These are phyloP conservation scores for Cadophora luteo-olivacea DNA, from an alignment of 2,329 filamentous ascomycete genomes.

Conservation along the genomic window DNA sequence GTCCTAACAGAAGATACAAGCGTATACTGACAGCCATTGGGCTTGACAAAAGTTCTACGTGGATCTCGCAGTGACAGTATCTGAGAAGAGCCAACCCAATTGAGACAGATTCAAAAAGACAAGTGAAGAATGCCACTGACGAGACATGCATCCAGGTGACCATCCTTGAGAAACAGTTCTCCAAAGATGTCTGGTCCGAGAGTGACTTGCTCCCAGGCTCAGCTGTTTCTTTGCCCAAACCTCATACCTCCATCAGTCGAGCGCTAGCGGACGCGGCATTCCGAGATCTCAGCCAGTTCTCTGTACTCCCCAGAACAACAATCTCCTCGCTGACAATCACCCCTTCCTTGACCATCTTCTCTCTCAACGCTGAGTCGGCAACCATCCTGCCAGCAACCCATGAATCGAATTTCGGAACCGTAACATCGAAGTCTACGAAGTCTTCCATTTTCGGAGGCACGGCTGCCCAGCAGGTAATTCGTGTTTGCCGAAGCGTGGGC, in stretches of 20 bases:
- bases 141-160: too few species aligned
- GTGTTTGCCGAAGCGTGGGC: constrained; percentile 28
- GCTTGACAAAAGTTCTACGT: too few species aligned
- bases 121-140: too few species aligned
- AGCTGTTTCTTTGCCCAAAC: too few species aligned
- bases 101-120: too few species aligned
- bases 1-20: too few species aligned
- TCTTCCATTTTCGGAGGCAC: constrained; percentile 15
- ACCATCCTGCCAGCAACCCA: constrained; percentile 39
- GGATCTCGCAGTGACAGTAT: too few species aligned
- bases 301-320: neutral
- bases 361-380: constrained; percentile 34
- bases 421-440: neutral
- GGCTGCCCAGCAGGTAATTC: constrained; percentile 39
- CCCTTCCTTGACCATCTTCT: constrained; percentile 38
- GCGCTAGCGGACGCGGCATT: neutral
- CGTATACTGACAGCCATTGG: too few species aligned
- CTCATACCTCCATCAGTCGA: neutral
- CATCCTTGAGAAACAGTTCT: too few species aligned
- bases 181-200: too few species aligned
- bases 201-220: too few species aligned
- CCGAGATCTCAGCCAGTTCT: neutral
- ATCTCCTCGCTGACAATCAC: constrained; percentile 22
- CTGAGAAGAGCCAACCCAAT: too few species aligned
- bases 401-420: constrained; percentile 16